A percentile compares a stretch with the other conserved stretches of the same genome.
Evolutionary conservation across 2,329 filamentous ascomycete species (phyloP).

Genomic region (Lecanicillium sp.): DNA sequence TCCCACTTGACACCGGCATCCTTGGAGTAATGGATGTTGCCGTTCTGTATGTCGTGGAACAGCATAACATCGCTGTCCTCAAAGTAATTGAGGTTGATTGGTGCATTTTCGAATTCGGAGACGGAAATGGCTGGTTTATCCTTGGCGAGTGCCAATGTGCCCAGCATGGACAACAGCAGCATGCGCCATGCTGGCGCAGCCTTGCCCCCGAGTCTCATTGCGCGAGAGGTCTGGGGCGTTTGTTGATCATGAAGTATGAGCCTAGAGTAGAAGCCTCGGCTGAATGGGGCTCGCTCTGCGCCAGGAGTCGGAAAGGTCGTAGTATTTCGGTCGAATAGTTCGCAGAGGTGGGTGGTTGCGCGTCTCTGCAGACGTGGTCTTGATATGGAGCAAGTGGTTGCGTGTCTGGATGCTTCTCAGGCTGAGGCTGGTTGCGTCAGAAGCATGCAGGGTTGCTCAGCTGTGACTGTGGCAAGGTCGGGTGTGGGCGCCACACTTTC

Average conservation of each 20-base stretch:
- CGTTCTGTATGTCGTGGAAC: slow-evolving; percentile 57
- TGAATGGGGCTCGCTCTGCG: too few relatives aligned
- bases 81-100: slow-evolving; percentile 76
- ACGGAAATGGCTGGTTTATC: slow-evolving; percentile 58
- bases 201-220: slow-evolving; percentile 48
- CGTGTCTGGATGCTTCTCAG: slow-evolving; percentile 4
- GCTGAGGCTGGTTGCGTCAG: slow-evolving; percentile 10
- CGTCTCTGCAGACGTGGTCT: background rate
- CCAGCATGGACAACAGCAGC: slow-evolving; percentile 42
- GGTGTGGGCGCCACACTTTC: background rate
- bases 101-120: slow-evolving; percentile 58
- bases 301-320: too few relatives aligned
- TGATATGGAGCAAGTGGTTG: slow-evolving; percentile 1
- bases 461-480: background rate
- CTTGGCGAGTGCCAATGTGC: slow-evolving; percentile 41
- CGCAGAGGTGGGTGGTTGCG: background rate
- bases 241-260: slow-evolving; percentile 34
- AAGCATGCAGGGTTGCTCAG: slow-evolving; percentile 1
- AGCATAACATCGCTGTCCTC: slow-evolving; percentile 79
- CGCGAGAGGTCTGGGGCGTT: slow-evolving; percentile 26
- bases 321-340: too few relatives aligned
- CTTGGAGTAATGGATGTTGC: slow-evolving; percentile 66
- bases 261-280: too few relatives aligned
- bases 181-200: slow-evolving; percentile 38
- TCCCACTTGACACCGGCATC: slow-evolving; percentile 78